phyloP scores from a whole-genome alignment of 495 filamentous ascomycete species.

The Xylaria bambusicola region DNA sequence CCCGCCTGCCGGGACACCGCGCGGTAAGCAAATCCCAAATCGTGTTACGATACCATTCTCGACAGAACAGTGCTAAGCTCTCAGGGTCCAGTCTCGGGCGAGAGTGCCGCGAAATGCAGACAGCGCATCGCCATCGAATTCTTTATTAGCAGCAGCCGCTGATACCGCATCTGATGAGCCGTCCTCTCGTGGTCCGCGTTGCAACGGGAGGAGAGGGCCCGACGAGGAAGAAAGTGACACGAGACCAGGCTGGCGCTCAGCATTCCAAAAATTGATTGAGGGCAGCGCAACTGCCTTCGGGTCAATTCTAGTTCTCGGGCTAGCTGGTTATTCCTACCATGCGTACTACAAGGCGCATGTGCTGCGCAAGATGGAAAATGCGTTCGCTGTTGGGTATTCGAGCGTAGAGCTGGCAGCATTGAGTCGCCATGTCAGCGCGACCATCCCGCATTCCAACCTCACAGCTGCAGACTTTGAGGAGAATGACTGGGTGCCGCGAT shows the following conservation, averaged over 20 bases:
- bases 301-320: slow-evolving; percentile 75
- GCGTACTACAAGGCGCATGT: slow-evolving; percentile 85
- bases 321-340: slow-evolving; percentile 80
- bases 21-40: slow-evolving; percentile 17
- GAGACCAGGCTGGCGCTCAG: slow-evolving; percentile 11
- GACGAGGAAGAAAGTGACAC: neutral
- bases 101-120: slow-evolving; percentile 11
- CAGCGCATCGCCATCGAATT: neutral
- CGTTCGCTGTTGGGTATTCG: slow-evolving; percentile 85
- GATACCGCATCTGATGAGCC: neutral
- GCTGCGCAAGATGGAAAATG: slow-evolving; percentile 85
- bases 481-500: slow-evolving; percentile 74
- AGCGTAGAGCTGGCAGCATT: slow-evolving; percentile 81
- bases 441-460: slow-evolving; percentile 24
- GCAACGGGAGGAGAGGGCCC: neutral
- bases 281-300: slow-evolving; percentile 81
- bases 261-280: slow-evolving; percentile 71
- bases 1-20: slow-evolving; percentile 7
- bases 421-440: slow-evolving; percentile 48
- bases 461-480: slow-evolving; percentile 39
- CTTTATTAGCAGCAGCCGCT: neutral
- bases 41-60: neutral
- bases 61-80: neutral
- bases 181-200: neutral
- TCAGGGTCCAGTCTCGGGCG: neutral